phyloP scores from a whole-genome alignment of 257 asterid species.

The Pogostemon cablin region DNA sequence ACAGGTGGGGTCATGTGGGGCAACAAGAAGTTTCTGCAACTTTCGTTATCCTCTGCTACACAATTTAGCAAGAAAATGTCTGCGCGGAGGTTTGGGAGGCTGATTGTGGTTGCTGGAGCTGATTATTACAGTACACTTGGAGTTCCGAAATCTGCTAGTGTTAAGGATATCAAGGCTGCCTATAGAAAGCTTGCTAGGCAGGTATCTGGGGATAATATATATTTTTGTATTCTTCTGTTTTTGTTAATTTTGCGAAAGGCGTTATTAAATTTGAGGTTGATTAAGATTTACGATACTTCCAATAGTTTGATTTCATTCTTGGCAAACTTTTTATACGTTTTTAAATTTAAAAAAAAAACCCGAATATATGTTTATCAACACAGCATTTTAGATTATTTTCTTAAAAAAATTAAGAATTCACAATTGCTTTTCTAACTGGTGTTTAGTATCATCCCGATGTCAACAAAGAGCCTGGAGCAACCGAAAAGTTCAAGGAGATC shows the following conservation, averaged over 20 bases:
- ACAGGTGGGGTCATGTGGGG: slow-evolving; percentile 56
- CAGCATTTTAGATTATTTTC: background rate
- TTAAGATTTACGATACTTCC: slow-evolving; percentile 18
- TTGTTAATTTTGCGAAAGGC: slow-evolving; percentile 24
- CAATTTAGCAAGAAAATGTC: slow-evolving; percentile 57
- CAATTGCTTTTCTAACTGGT: slow-evolving; percentile 31
- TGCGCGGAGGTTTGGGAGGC: slow-evolving; percentile 66
- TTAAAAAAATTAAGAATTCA: slow-evolving; percentile 3
- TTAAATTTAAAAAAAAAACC: background rate
- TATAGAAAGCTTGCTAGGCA: slow-evolving; percentile 93
- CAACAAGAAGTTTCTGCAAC: slow-evolving; percentile 43
- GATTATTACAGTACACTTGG: slow-evolving; percentile 98
- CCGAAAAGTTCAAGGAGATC: slow-evolving; percentile 95
- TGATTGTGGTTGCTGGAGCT: slow-evolving; percentile 76
- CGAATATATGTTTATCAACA: background rate
- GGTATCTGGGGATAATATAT: slow-evolving; percentile 48
- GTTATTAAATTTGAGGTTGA: slow-evolving; percentile 22
- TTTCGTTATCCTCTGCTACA: slow-evolving; percentile 54
- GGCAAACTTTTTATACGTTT: slow-evolving; percentile 19
- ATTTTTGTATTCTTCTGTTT: slow-evolving; percentile 13
- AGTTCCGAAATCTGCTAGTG: slow-evolving; percentile 78
- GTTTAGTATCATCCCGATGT: slow-evolving; percentile 94
- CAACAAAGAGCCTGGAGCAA: slow-evolving; percentile 93
- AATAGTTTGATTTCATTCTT: background rate
- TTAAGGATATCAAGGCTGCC: slow-evolving; percentile 92